These are phyloP conservation scores for Echinosophora koreensis DNA, from an alignment of 306 rosid species.

Conservation along the genomic window DNA sequence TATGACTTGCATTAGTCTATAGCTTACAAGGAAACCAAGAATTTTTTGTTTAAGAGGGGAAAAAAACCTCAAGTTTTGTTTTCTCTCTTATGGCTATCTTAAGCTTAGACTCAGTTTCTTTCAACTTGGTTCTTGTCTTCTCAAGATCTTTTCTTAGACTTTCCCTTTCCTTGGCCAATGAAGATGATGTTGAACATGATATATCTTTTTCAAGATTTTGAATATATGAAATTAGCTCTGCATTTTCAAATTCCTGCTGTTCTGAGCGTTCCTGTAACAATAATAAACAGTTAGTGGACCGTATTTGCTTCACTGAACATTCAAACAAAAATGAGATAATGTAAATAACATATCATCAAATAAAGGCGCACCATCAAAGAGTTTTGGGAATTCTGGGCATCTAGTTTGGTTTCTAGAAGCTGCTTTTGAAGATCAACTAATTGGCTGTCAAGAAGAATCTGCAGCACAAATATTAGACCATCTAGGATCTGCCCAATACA, in stretches of 20 bases:
- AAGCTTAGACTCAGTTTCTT: slow-evolving; percentile 85
- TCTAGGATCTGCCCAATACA: slow-evolving; percentile 37
- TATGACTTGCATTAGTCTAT: slow-evolving; percentile 33
- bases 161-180: slow-evolving; percentile 81
- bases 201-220: slow-evolving; percentile 76
- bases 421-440: slow-evolving; percentile 69
- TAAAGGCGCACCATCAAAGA: slow-evolving; percentile 61
- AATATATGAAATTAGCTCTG: slow-evolving; percentile 66
- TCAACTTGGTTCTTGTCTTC: slow-evolving; percentile 73
- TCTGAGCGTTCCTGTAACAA: slow-evolving; percentile 64
- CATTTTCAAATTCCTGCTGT: slow-evolving; percentile 66
- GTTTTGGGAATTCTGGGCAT: slow-evolving; percentile 60
- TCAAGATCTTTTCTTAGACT: slow-evolving; percentile 80
- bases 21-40: slow-evolving; percentile 40
- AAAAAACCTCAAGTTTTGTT: slow-evolving; percentile 87
- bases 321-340: slow-evolving; percentile 28
- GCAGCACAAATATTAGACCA: slow-evolving; percentile 49
- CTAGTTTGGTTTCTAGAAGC: slow-evolving; percentile 62
- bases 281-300: slow-evolving; percentile 29
- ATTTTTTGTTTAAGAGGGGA: slow-evolving; percentile 25
- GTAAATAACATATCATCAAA: slow-evolving; percentile 33
- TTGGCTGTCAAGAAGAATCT: slow-evolving; percentile 66
- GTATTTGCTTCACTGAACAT: slow-evolving; percentile 24
- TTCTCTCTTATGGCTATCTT: slow-evolving; percentile 84
- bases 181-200: slow-evolving; percentile 66